Conservation (phyloP, 768 basidiomycete species). For the Termitomyces sp. region DNA sequence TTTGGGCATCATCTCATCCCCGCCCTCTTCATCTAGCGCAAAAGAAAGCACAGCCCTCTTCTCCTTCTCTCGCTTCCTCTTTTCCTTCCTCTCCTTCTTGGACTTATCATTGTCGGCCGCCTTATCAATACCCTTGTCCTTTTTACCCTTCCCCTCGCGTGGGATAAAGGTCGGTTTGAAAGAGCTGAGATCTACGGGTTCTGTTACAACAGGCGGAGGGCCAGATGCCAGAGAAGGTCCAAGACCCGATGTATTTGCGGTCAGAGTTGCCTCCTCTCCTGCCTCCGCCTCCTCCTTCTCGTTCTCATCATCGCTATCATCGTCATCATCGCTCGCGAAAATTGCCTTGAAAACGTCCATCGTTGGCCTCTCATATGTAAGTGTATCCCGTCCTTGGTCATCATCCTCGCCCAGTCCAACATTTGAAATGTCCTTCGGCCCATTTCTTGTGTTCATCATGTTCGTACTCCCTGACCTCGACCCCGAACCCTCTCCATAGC, state of each 20-base stretch:
- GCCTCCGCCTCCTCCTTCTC: constrained; percentile 23
- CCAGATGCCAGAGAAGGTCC: constrained; percentile 7
- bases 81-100: constrained; percentile 27
- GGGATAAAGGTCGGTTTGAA: constrained; percentile 90
- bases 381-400: constrained; percentile 77
- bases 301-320: constrained; percentile 72
- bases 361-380: constrained; percentile 82
- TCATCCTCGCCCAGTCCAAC: constrained; percentile 93
- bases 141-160: constrained; percentile 44
- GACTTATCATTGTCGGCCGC: constrained; percentile 37
- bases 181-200: constrained; percentile 48
- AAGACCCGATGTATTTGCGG: constrained; percentile 10
- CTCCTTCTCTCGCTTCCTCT: constrained; percentile 45
- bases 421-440: constrained; percentile 65
- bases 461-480: constrained; percentile 4
- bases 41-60: constrained; percentile 59
- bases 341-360: constrained; percentile 98
- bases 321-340: constrained; percentile 92
- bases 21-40: constrained; percentile 63
- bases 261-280: constrained; percentile 12
- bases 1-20: constrained; percentile 26
- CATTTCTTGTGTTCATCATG: constrained; percentile 10
- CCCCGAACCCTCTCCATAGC: constrained; percentile 7
- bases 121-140: constrained; percentile 39
- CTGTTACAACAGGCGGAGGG: constrained; percentile 7